Evolutionary conservation across 768 basidiomycete genomes (phyloP).

Genomic region (Lactarius evosmus): DNA sequence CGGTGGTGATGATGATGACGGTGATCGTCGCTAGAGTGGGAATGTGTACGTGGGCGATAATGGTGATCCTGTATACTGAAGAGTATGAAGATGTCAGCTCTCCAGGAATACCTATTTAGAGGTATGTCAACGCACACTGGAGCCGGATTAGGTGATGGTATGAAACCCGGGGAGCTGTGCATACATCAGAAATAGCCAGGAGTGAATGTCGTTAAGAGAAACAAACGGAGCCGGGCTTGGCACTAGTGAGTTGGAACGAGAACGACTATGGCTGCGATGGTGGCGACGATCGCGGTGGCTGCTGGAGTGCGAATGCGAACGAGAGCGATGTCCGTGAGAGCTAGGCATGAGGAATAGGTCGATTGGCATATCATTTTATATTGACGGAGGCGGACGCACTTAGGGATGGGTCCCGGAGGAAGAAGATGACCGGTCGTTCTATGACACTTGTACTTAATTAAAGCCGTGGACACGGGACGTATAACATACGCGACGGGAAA

Average conservation of each 20-base stretch:
- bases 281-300: not conserved
- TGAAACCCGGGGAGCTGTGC: not conserved
- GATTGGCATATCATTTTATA: not conserved
- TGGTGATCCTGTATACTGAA: constrained; percentile 19
- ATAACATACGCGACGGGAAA: constrained; percentile 5
- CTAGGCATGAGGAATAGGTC: not conserved
- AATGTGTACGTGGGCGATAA: constrained; percentile 30
- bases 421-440: constrained; percentile 9
- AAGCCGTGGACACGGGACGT: not conserved
- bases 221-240: constrained; percentile 18
- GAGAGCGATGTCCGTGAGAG: constrained; percentile 2
- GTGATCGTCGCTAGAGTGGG: constrained; percentile 19
- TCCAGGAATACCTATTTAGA: not conserved
- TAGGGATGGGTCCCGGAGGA: constrained; percentile 7
- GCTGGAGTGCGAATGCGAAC: constrained; percentile 5
- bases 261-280: not conserved
- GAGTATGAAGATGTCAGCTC: not conserved
- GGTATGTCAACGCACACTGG: constrained; percentile 4
- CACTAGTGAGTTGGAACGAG: constrained; percentile 2
- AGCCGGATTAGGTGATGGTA: not conserved
- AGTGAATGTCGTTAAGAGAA: not conserved
- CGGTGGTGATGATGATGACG: not conserved
- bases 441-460: not conserved
- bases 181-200: not conserved
- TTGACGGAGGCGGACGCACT: constrained; percentile 4